Base-by-base conservation (phyloP, 2,329 filamentous ascomycete species). In the Passalora sequoiae region DNA sequence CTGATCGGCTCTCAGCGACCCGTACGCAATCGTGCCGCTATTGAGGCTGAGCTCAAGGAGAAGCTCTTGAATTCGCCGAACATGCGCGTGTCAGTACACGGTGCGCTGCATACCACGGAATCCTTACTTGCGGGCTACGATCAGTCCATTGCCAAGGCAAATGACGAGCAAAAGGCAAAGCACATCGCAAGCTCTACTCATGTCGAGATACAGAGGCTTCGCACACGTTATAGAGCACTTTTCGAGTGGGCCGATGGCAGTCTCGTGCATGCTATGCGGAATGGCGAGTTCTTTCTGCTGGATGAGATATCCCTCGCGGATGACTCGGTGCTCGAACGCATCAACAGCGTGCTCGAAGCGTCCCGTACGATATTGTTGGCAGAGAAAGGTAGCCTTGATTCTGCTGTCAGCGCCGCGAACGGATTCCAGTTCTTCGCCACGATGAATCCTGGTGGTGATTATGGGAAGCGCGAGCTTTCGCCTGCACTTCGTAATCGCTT, bases 401-500 rank as follows among this genome's bases (percentile, higher is more conserved):
- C 89, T 0, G 81, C 86, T 51, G 77, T 98, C 19, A 77, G 78
- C 28, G 92, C 85, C 4, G 67, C 74, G 8, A 74, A 84, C 29
- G 86, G 84, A 0, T 99, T 97, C 66, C 89, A 98, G 59, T 96
- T 98, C 66, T 79, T 98, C 47, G 91, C 92, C 3, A 98, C 92
- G 0, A 99, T 99, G 92, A 99, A 99, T 55, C 92, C 92, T 6
- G 94, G 94, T 38, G 92, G 94, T 33, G 92, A 99, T 61, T 98
- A 97, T 63, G 92, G 92, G 53, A 99, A 99, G 69, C 88, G 91
- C 56, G 92, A 99, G 64, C 76, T 99, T 9, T 98, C 92, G 1
- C 92, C 92, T 3, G 94, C 92, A 10, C 71, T 99, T 47, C 79
- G 92, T 33, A 98, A 99, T 63, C 86, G 92, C 47, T 95, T 99